Evolutionary conservation across 2,329 filamentous ascomycete species (phyloP), one percentile per base, ranked within the genome.

Genomic region (Albifimbria verrucaria): DNA sequence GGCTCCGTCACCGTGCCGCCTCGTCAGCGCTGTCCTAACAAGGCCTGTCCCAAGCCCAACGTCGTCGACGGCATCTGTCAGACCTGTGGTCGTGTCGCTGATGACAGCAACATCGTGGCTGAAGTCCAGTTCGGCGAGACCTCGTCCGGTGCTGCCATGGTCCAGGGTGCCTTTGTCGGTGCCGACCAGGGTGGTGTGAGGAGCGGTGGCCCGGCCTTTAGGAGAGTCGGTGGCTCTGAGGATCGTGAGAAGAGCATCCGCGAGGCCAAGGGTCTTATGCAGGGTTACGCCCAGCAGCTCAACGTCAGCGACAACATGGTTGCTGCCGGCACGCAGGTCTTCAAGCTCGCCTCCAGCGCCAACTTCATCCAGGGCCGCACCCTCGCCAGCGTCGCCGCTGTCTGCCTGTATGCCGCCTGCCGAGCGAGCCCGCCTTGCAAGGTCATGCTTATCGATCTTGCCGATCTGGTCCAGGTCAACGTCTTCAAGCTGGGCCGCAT

Each of bases 361-460:
- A 90, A 90, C 68, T 93, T 92, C 67, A 87, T 92, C 24, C 89
- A 94, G 70, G 94, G 94, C 60, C 89, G 94, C 53, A 88, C 88
- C 18, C 88, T 92, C 48, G 85, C 88, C 57, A 90, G 89, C 50
- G 92, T 97, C 10, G 89, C 90, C 24, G 91, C 91, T n/a, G 89
- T 95, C 24, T 93, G 90, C 66, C 79, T 99, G 25, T 99, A 97
- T 62, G 88, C 90, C 52, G 91, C 91, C 15, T 96, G 91, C 65
- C 86, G 94, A 56, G 84, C 88, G 51, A 85, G 90, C 56, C 83
- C 84, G 43, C 86, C 87, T 22, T 96, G 94, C 66, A 89, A 87
- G 42, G 80, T 94, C 60, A 92, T 99, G 88, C 80, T 99, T 43
- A 97, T 99, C 68, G 94, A 99, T 68, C 85, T 99, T 66, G 90